Conservation (phyloP, 257 asterid genomes). For the Misopates orontium region DNA sequence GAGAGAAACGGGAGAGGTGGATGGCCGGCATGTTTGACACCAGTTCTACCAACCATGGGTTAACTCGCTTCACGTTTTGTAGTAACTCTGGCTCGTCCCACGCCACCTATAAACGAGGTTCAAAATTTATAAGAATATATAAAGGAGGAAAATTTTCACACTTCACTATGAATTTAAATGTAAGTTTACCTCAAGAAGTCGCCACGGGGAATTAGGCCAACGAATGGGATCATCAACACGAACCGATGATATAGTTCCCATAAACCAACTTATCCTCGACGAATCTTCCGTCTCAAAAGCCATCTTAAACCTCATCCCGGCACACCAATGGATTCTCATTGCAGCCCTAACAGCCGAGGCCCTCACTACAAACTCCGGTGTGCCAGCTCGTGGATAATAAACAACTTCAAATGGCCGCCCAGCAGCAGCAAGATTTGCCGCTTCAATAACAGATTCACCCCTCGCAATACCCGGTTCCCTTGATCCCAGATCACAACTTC, state of each 20-base stretch:
- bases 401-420: slow-evolving; percentile 57
- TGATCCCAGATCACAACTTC: slow-evolving; percentile 9
- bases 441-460: slow-evolving; percentile 49
- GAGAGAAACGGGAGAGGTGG: slow-evolving; percentile 58
- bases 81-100: slow-evolving; percentile 90
- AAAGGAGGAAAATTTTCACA: no score
- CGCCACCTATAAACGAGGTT: slow-evolving; percentile 46
- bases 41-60: slow-evolving; percentile 79
- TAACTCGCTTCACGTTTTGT: slow-evolving; percentile 72
- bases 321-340: slow-evolving; percentile 50
- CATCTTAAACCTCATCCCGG: slow-evolving; percentile 67
- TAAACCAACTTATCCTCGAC: slow-evolving; percentile 55
- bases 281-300: slow-evolving; percentile 59
- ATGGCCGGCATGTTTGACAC: slow-evolving; percentile 54
- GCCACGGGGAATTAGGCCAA: slow-evolving; percentile 63
- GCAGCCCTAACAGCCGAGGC: slow-evolving; percentile 46
- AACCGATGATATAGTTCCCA: slow-evolving; percentile 49
- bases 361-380: slow-evolving; percentile 56
- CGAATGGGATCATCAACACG: slow-evolving; percentile 46
- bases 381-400: slow-evolving; percentile 52
- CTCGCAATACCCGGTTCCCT: slow-evolving; percentile 41
- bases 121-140: no score
- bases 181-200: slow-evolving; percentile 48
- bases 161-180: not conserved
- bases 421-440: slow-evolving; percentile 46